A percentile compares a stretch with the other conserved stretches of the same genome.
Conservation (phyloP, 208 protist species). For the Trypanosoma avium region DNA sequence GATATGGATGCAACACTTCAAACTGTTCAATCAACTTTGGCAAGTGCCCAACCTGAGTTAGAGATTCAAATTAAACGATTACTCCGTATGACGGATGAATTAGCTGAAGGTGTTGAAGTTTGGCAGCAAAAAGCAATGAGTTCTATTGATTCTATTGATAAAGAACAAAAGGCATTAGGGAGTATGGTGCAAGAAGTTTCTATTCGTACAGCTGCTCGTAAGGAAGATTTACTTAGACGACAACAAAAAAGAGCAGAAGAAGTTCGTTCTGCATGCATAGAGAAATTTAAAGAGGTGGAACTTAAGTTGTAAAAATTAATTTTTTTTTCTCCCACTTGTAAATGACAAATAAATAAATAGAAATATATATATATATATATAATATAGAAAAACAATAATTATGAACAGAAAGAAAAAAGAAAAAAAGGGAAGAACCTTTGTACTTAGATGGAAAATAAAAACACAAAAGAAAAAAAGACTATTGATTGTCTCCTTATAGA, state of each 20-base stretch:
- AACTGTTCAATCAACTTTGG: slow-evolving; percentile 37
- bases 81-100: slow-evolving; percentile 61
- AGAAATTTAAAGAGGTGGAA: slow-evolving; percentile 31
- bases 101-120: slow-evolving; percentile 67
- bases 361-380: no score
- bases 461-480: no score
- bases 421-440: no score
- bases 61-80: slow-evolving; percentile 64
- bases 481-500: no score
- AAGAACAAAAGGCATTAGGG: slow-evolving; percentile 70
- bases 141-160: slow-evolving; percentile 67
- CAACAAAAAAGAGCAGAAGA: slow-evolving; percentile 54
- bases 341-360: no score
- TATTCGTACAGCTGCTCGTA: slow-evolving; percentile 37
- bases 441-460: background rate
- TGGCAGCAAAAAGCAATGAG: slow-evolving; percentile 78
- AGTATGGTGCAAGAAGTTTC: slow-evolving; percentile 63
- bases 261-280: slow-evolving; percentile 37
- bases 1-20: slow-evolving; percentile 46
- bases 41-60: slow-evolving; percentile 56
- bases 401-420: background rate
- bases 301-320: slow-evolving; percentile 12
- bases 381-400: slow-evolving; percentile 1
- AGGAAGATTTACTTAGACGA: slow-evolving; percentile 46
- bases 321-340: no score